phyloP scores from a whole-genome alignment of 768 basidiomycete species.

The Leccinum variicolor region DNA sequence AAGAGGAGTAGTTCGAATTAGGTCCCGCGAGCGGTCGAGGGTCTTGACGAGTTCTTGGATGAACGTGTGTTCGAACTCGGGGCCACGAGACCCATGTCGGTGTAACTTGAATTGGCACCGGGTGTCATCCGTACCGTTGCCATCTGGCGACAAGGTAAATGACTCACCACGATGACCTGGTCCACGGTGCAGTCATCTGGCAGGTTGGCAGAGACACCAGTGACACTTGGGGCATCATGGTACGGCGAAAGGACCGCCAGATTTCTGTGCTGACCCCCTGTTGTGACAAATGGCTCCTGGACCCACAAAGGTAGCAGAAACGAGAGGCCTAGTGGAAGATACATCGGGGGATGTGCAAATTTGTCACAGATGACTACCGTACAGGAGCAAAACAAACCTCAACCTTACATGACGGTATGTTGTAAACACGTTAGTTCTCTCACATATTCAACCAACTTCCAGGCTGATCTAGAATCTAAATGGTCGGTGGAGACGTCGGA shows the following conservation, averaged over 20 bases:
- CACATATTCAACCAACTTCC: neutral
- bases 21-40: slow-evolving; percentile 24
- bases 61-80: slow-evolving; percentile 29
- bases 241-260: slow-evolving; percentile 39
- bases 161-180: slow-evolving; percentile 36
- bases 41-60: slow-evolving; percentile 33
- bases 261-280: neutral
- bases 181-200: slow-evolving; percentile 38
- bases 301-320: slow-evolving; percentile 10
- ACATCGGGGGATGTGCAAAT: neutral
- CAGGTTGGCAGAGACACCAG: slow-evolving; percentile 28
- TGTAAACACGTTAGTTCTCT: neutral
- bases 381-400: neutral
- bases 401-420: neutral
- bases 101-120: slow-evolving; percentile 30
- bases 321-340: slow-evolving; percentile 7
- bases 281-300: neutral
- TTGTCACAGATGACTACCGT: too few relatives aligned
- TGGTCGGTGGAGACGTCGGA: neutral
- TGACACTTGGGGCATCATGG: slow-evolving; percentile 27
- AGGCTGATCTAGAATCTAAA: neutral
- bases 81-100: slow-evolving; percentile 41
- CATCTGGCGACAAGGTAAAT: neutral
- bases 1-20: slow-evolving; percentile 28
- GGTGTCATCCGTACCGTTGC: neutral